A percentile compares a stretch with the other conserved stretches of the same genome.
phyloP scores from a whole-genome alignment of 148 eudicot genomes.

The Camellia lanceoleosa region DNA sequence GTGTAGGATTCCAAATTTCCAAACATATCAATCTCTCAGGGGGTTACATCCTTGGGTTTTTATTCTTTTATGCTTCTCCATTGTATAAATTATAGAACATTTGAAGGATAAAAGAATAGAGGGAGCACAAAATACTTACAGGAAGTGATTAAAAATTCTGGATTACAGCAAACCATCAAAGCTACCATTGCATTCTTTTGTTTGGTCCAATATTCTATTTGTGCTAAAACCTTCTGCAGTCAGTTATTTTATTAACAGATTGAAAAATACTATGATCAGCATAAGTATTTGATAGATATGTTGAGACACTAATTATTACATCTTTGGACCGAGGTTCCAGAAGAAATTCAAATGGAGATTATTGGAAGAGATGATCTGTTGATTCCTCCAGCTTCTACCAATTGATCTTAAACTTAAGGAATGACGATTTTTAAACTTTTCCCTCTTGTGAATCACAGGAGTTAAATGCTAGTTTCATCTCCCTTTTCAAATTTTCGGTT shows the following conservation, averaged over 20 bases:
- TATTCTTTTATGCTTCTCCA: not conserved
- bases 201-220: not conserved
- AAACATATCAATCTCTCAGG: not conserved
- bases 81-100: not conserved
- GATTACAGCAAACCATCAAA: not conserved
- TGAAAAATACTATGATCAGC: not conserved
- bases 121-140: not conserved
- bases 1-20: not conserved
- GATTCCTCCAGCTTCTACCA: not conserved
- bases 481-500: not conserved
- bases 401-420: not conserved
- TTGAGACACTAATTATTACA: not conserved
- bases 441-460: not conserved
- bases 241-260: not conserved
- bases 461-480: not conserved
- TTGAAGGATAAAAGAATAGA: not conserved
- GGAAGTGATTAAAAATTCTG: not conserved
- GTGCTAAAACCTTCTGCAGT: not conserved
- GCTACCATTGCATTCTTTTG: not conserved
- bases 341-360: not conserved
- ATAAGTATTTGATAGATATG: not conserved
- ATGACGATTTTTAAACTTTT: conserved; percentile 5
- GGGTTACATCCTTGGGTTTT: not conserved
- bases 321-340: conserved; percentile 1
- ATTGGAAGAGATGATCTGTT: not conserved